Evolutionary conservation across 345 rosid genomes (phyloP), one percentile per base, ranked within the genome.

Genomic region (Geranium brycei): DNA sequence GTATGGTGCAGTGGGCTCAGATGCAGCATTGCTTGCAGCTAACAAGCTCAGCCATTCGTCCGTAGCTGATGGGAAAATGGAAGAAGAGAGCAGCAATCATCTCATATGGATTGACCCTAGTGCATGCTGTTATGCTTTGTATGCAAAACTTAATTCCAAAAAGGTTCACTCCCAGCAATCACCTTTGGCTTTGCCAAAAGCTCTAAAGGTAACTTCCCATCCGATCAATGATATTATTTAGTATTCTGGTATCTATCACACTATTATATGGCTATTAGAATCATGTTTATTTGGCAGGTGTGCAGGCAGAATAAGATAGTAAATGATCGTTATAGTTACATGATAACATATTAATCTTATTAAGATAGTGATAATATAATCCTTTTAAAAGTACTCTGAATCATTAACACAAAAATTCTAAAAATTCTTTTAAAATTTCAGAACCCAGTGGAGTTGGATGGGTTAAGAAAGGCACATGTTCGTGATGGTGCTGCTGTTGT

Each of bases 401-500:
- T 59, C 59, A 60, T 58, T 17, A 71, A 8, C 15, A 65, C 62
- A 38, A 23, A 2, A 61, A 61, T 23, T 23, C 28, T 47, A 62
- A 19, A 38, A 31, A 17, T 62, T 61, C 55, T 30, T 60, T 51
- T 51, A 30, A 18, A 16, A 7, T 64, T 61, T 5, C 71, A 91
- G 99, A 95, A 95, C 64, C 85, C 93, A 1, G 85, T 82, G 76
- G 99, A 95, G 80, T 74, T 91, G 66, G 88, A 88, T 40, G 97
- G 99, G 69, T 67, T 95, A 35, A 87, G 73, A 80, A 88, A 87
- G 41, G 88, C 97, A 19, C 99, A 95, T 64, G 70, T 91, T 65
- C 90, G 97, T 31, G 99, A 95, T 84, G 97, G 99, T 75, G 97
- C 96, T 62, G 92, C 95, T 79, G 91, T 90, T 76, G 99, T 93